These are phyloP conservation scores for Madurella fahalii DNA, from an alignment of 2,329 filamentous ascomycete species.

Conservation along the genomic window DNA sequence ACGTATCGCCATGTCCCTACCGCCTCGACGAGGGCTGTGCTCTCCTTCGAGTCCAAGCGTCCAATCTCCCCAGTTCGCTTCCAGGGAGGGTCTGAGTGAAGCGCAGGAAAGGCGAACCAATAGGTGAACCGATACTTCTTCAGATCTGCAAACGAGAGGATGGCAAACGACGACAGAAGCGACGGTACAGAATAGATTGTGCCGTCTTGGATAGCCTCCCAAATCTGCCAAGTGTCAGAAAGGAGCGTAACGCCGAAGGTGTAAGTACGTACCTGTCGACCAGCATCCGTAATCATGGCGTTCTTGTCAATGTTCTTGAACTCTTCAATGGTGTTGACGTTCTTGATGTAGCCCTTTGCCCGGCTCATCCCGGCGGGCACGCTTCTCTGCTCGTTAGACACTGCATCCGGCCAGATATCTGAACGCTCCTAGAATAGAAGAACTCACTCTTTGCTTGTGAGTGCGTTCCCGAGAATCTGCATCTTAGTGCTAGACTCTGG, in stretches of 20 bases:
- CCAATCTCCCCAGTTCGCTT: constrained; percentile 53
- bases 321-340: constrained; percentile 93
- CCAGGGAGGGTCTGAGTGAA: constrained; percentile 87
- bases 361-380: constrained; percentile 68
- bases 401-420: not conserved
- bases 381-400: constrained; percentile 38
- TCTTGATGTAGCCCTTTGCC: constrained; percentile 90
- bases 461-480: constrained; percentile 82
- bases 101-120: constrained; percentile 92
- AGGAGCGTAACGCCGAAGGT: constrained; percentile 11
- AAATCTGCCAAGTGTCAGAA: constrained; percentile 60
- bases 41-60: constrained; percentile 64
- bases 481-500: constrained; percentile 78
- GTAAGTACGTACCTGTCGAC: constrained; percentile 59
- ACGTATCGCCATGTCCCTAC: constrained; percentile 85
- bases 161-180: constrained; percentile 79
- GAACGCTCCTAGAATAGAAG: not conserved
- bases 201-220: constrained; percentile 95
- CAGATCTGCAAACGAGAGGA: constrained; percentile 89
- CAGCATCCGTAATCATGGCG: constrained; percentile 72
- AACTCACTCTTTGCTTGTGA: constrained; percentile 77
- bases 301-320: constrained; percentile 81
- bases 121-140: constrained; percentile 99
- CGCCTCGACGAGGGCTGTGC: constrained; percentile 71
- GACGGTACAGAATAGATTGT: constrained; percentile 95